Evolutionary conservation across 495 filamentous ascomycete species (phyloP).

Genomic region (Neohortaea acidophila): DNA sequence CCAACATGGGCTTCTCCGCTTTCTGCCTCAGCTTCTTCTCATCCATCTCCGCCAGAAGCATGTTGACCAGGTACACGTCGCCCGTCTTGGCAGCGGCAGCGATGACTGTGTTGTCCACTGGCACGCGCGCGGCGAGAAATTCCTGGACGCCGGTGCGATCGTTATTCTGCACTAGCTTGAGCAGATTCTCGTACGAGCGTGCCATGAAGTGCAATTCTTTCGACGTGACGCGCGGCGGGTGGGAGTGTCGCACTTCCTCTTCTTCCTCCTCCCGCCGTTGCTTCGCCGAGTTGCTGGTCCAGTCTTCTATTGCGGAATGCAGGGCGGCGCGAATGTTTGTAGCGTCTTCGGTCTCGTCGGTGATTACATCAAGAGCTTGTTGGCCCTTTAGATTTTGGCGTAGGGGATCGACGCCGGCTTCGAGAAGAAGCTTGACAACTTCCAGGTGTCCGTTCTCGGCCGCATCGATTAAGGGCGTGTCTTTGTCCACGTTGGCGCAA

Average conservation of each 20-base stretch:
- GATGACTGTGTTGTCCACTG: slow-evolving; percentile 70
- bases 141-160: slow-evolving; percentile 65
- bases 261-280: slow-evolving; percentile 16
- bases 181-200: slow-evolving; percentile 49
- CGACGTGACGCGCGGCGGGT: slow-evolving; percentile 38
- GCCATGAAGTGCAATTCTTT: slow-evolving; percentile 25
- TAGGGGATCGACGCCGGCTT: slow-evolving; percentile 72
- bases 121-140: slow-evolving; percentile 59
- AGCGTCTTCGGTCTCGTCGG: slow-evolving; percentile 36
- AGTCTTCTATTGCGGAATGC: slow-evolving; percentile 29
- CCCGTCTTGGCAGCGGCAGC: slow-evolving; percentile 86
- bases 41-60: slow-evolving; percentile 75
- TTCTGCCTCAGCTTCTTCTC: slow-evolving; percentile 49
- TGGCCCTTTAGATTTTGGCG: slow-evolving; percentile 74
- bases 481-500: slow-evolving; percentile 63
- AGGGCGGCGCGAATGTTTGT: slow-evolving; percentile 41
- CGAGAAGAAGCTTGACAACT: slow-evolving; percentile 69
- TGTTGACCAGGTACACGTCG: slow-evolving; percentile 69
- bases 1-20: slow-evolving; percentile 66
- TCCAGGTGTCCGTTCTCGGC: slow-evolving; percentile 85
- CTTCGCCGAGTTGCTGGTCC: slow-evolving; percentile 28
- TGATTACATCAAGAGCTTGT: slow-evolving; percentile 68
- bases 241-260: slow-evolving; percentile 36
- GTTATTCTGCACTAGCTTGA: slow-evolving; percentile 65
- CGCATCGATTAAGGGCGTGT: slow-evolving; percentile 89